A percentile compares a stretch with the other conserved stretches of the same genome.
These are phyloP conservation scores for Plectranthus barbatus DNA, from an alignment of 257 asterid genomes.

Conservation along the genomic window DNA sequence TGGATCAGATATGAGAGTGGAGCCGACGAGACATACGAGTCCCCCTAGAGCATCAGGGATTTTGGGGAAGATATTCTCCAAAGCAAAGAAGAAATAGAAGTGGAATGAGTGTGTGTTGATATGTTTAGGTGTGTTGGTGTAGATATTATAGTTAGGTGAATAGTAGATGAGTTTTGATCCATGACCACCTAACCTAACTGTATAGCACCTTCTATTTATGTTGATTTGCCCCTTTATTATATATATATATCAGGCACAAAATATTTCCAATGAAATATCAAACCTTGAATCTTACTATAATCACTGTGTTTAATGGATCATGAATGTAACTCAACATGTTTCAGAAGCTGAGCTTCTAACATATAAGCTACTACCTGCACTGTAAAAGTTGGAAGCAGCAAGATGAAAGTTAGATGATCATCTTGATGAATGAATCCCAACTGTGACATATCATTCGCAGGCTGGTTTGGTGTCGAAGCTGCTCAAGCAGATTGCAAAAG, in stretches of 20 bases:
- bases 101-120: background rate
- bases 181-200: too few species aligned
- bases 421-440: conserved; percentile 9
- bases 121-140: background rate
- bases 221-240: background rate
- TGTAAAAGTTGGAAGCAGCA: background rate
- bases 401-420: background rate
- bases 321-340: background rate
- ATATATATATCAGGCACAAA: too few species aligned
- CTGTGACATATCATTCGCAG: conserved; percentile 53
- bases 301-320: background rate
- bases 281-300: background rate
- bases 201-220: background rate
- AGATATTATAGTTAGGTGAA: conserved; percentile 3
- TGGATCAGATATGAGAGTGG: conserved; percentile 9
- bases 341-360: too few species aligned
- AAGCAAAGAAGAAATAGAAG: conserved; percentile 24
- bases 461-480: too few species aligned
- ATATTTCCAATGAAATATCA: too few species aligned
- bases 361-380: too few species aligned
- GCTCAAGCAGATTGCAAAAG: too few species aligned
- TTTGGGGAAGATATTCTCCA: conserved; percentile 41
- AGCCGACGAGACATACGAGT: conserved; percentile 2
- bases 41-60: conserved; percentile 29
- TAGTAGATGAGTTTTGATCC: conserved; percentile 20